A percentile compares a stretch with the other conserved stretches of the same genome.
These are phyloP conservation scores for Aspergillus glaucus DNA, from an alignment of 2,329 filamentous ascomycete genomes.

Conservation along the genomic window DNA sequence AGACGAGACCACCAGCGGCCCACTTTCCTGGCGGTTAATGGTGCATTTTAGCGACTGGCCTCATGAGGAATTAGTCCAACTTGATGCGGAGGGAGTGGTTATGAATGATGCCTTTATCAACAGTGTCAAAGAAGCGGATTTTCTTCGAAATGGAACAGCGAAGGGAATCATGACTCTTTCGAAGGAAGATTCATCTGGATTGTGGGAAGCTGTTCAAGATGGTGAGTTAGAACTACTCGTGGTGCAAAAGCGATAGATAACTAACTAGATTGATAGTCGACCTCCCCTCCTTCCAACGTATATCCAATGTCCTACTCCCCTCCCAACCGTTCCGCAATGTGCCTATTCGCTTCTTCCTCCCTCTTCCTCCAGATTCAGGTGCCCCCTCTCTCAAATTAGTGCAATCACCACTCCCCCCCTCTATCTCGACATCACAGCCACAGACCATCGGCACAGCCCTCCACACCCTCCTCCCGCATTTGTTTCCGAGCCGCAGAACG, in stretches of 20 bases:
- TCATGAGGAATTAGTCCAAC: slow-evolving; percentile 51
- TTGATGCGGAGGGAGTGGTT: slow-evolving; percentile 50
- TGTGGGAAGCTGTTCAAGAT: slow-evolving; percentile 75
- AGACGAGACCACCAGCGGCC: slow-evolving; percentile 11
- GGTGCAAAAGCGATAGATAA: not conserved
- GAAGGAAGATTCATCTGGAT: slow-evolving; percentile 71
- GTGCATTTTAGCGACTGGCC: slow-evolving; percentile 57
- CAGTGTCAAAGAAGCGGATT: slow-evolving; percentile 75
- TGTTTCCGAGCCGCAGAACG: slow-evolving; percentile 83
- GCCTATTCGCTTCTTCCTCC: slow-evolving; percentile 83
- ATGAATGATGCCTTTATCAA: slow-evolving; percentile 63
- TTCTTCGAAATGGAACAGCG: slow-evolving; percentile 77
- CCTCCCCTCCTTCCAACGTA: slow-evolving; percentile 62
- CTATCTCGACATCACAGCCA: slow-evolving; percentile 41
- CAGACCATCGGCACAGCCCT: slow-evolving; percentile 73
- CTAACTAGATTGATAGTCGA: slow-evolving; percentile 51
- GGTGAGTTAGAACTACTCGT: slow-evolving; percentile 42
- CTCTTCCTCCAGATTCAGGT: slow-evolving; percentile 52
- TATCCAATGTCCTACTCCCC: slow-evolving; percentile 70
- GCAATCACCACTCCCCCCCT: slow-evolving; percentile 64
- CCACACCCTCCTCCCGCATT: slow-evolving; percentile 64
- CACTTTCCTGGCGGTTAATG: slow-evolving; percentile 57
- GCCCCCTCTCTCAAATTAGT: slow-evolving; percentile 57
- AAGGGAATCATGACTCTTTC: slow-evolving; percentile 86
- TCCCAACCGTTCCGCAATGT: slow-evolving; percentile 69